Base-by-base conservation (phyloP, 208 protist species). In the Spongospora subterranea region DNA sequence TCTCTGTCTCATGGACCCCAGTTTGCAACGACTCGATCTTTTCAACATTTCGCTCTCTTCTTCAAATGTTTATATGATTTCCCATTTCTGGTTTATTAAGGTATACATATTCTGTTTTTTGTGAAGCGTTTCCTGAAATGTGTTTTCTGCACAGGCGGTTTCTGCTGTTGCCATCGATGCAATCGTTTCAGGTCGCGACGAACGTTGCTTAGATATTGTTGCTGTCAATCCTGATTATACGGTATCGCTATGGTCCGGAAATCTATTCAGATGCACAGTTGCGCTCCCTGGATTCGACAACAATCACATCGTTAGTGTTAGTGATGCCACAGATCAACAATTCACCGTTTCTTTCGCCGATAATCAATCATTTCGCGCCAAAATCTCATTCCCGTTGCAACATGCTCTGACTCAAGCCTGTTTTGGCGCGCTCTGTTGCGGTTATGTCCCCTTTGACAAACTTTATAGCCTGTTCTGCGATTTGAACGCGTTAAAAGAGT, bases 371-470 rank as follows among this genome's bases (percentile, higher is more conserved):
- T 82, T 82, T n/a, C 71, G 71, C n/a, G 6, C 17, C 71, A 13
- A 43, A 40, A 6, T 82, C 40, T 20, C 71, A 39, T 6, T n/a
- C 17, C 6, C 40, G 17, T 82, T 43, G 17, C 6, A 35, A n/a
- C 35, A 6, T 6, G 17, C 71, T 6, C 40, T 60, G 50, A 60
- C 71, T 6, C 71, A 43, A n/a, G 11, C 35, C 35, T 35, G 71
- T 82, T 82, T 82, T n/a, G 71, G 35, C n/a, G n/a, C 71, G 71
- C 71, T 82, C 17, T 82, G 71, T 82, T 35, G 35, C 13, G 35
- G 35, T 43, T 35, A 35, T 6, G 35, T 82, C 35, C 71, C 71
- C 6, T 6, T 13, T 13, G 17, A 82, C 17, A n/a, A 17, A 6
- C 71, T 82, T 6, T 82, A 45, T n/a, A n/a, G 17, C 13, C n/a